Evolutionary conservation across 257 asterid genomes (phyloP), one percentile per base, ranked within the genome.

Genomic region (Ballota nigra): DNA sequence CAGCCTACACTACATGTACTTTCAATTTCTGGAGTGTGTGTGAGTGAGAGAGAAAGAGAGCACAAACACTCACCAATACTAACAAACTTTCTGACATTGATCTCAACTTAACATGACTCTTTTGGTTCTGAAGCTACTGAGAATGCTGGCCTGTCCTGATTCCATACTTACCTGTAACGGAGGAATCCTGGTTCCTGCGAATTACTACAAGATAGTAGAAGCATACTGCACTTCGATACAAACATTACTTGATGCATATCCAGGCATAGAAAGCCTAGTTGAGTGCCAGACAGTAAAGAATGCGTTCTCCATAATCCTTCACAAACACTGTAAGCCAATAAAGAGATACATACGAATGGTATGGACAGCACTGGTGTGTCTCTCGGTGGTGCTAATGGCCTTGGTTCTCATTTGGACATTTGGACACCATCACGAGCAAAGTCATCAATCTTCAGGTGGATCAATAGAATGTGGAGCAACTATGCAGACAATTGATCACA

Each of bases 261-360:
- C 97, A 1, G 86, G 76, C 10, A 77, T 91, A 86, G 87, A 89
- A 66, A 70, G 81, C 77, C 79, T 93, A 29, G 81, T 89, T 7
- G 87, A 93, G 74, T 93, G 97, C 49, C 75, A 72, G 68, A 86
- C 88, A 11, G 91, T 91, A 12, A 82, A 78, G 53, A 79, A 80
- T 8, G 93, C 96, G 4, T 87, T 91, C 68, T 67, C 84, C 0
- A 81, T 85, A 60, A 91, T 93, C 74, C 86, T 89, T 56, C 47
- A 83, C 23, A 52, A 83, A 6, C 95, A 93, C 36, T 91, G 98
- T 78, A 66, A 65, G 68, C 98, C 98, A 31, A 58, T 93, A 63
- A 84, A 86, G 83, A 78, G 84, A 80, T 45, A 80, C 61, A 40
- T 74, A 8, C 70, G 73, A 24, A 72, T 91, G 88, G 82, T 76